These are phyloP conservation scores for Cyclostephanos tholiformis DNA, from an alignment of 108 stramenopile genomes.

Conservation along the genomic window DNA sequence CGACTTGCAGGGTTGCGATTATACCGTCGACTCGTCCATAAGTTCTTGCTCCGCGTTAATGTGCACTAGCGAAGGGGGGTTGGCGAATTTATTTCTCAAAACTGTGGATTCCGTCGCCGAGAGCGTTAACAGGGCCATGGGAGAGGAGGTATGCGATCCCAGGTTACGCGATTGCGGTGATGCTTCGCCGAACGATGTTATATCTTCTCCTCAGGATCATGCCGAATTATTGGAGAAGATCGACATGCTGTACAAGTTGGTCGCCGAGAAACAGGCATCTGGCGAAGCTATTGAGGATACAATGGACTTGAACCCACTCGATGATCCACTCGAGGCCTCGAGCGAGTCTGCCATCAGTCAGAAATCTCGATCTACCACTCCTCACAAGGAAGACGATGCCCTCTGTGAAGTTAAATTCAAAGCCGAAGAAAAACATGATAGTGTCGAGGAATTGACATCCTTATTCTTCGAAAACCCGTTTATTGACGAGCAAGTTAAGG, in stretches of 20 bases:
- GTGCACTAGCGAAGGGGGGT: not conserved
- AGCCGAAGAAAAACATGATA: not conserved
- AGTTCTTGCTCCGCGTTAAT: not conserved
- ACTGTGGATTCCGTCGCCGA: not conserved
- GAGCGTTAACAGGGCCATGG: not conserved
- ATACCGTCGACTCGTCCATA: too few species aligned
- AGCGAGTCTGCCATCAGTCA: too few species aligned
- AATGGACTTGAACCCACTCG: too few species aligned
- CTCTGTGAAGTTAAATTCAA: not conserved
- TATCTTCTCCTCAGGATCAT: not conserved
- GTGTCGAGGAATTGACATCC: not conserved
- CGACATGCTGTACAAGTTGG: not conserved
- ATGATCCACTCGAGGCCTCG: not conserved
- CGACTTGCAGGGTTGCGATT: not conserved
- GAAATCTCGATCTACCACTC: too few species aligned
- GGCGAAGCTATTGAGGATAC: too few species aligned
- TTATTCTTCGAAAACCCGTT: too few species aligned
- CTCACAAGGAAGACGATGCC: not conserved
- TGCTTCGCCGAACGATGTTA: not conserved
- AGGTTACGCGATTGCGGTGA: not conserved
- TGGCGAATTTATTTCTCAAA: not conserved
- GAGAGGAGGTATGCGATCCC: not conserved
- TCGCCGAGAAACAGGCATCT: not conserved
- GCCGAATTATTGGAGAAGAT: conserved; percentile 4
- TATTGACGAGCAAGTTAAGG: not conserved